Base-by-base conservation (phyloP, 805 yeast genomes). In the Candida endomychidarum region DNA sequence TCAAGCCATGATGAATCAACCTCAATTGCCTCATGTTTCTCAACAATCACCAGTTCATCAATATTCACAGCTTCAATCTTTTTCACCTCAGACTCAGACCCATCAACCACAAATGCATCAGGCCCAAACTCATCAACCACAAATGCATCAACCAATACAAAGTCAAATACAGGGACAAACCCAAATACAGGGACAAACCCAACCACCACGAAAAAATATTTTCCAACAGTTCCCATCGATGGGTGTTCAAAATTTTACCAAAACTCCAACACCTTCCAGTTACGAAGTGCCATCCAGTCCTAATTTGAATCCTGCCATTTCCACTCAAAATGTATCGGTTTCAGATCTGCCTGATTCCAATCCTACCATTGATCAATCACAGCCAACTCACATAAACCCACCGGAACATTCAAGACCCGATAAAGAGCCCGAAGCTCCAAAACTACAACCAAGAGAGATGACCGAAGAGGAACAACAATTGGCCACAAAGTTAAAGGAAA, bases 401-500 rank as follows among this genome's bases (percentile, higher is more conserved):
- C 29, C 29, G 10, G 4, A 10, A 24, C 10, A 12, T 22, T 11
- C 20, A 22, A 14, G 16, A 11, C 19, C 41, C 15, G 35, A 21
- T 22, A 32, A 32, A 14, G 26, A 32, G n/a, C n/a, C 10, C 14
- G 35, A 32, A 4, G 20, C 27, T 12, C 26, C 35, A 3, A 32
- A 32, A 16, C 10, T 32, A 32, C 51, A 49, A 20, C 37, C 48
- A 10, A 34, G 72, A 24, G 56, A 63, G 10, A 67, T 69, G 72
- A 61, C 81, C 1, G 78, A 74, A 36, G 84, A 78, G 52, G 86
- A 79, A 56, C 84, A 77, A 49, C 78, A 77, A 37, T 63, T 84
- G 34, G 86, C 86, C 2, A 70, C 83, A 2, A 83, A 83, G 54
- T 58, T 84, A 18, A 87, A 84, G 57, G 89, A 83, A 53, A 81